phyloP scores from a whole-genome alignment of 225 moss, liverwort and hornwort genomes.

The Pleurozium schreberi region DNA sequence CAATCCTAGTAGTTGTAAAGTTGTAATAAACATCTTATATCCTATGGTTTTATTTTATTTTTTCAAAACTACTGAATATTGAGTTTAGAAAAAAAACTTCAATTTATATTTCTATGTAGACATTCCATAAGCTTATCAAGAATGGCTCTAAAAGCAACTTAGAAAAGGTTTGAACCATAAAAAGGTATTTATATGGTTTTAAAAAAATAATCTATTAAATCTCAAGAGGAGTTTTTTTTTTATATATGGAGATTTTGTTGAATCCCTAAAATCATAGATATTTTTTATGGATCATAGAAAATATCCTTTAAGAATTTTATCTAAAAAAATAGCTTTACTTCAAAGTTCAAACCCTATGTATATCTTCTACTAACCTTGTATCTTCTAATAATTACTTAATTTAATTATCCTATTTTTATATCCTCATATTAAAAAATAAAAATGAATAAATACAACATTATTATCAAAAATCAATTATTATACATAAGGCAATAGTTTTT shows the following conservation, averaged over 20 bases:
- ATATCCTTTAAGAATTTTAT: no score
- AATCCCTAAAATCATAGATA: neutral
- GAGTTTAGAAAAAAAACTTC: no score
- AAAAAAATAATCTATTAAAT: neutral
- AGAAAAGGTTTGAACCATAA: neutral
- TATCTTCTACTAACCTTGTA: neutral
- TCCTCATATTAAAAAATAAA: no score
- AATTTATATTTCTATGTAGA: no score
- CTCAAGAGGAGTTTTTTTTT: neutral
- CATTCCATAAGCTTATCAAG: no score
- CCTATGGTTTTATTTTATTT: neutral
- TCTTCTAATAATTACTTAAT: neutral
- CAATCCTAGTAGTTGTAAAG: no score
- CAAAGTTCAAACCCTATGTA: neutral
- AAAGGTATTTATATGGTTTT: neutral
- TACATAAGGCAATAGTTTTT: neutral
- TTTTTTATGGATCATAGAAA: neutral
- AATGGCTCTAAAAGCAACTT: neutral
- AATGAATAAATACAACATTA: no score
- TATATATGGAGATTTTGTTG: fast-evolving
- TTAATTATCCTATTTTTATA: neutral
- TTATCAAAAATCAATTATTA: no score
- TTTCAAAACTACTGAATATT: neutral
- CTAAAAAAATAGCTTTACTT: no score
- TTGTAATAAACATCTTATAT: no score